phyloP scores from a whole-genome alignment of 2,329 filamentous ascomycete genomes.

The Sclerotinia trifoliorum region DNA sequence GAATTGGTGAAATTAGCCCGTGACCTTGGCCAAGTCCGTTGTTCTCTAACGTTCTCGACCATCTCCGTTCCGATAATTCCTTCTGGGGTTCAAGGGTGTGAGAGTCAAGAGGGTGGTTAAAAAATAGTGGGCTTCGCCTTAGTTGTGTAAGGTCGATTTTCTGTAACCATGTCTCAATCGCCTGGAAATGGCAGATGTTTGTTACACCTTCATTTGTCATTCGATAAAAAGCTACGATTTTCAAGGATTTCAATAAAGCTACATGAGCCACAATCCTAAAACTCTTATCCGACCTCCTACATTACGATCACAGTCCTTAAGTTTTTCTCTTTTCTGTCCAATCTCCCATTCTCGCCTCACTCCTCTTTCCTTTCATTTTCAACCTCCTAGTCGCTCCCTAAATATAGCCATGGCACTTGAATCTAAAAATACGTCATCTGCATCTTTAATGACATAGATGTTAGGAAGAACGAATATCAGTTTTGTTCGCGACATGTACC shows the following conservation, averaged over 20 bases:
- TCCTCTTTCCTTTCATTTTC: neutral
- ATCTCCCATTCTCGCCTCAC: neutral
- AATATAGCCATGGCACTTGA: slow-evolving; percentile 36
- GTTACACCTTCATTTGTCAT: neutral
- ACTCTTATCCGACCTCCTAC: neutral
- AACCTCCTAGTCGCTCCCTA: neutral
- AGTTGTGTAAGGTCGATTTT: neutral
- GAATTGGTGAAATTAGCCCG: neutral
- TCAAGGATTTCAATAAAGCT: neutral
- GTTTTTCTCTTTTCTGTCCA: neutral
- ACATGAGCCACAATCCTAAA: neutral
- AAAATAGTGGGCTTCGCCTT: neutral
- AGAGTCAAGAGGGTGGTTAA: neutral
- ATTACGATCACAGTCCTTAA: too few relatives aligned
- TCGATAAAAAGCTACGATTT: neutral
- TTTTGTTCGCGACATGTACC: slow-evolving; percentile 51
- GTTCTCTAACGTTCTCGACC: neutral
- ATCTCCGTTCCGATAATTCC: neutral
- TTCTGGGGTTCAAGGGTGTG: too few relatives aligned
- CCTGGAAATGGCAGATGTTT: neutral
- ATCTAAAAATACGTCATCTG: slow-evolving; percentile 33
- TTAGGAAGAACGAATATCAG: slow-evolving; percentile 61
- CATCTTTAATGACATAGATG: slow-evolving; percentile 56
- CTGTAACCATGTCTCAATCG: neutral
- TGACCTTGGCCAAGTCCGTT: neutral